Evolutionary conservation across 257 asterid species (phyloP).

Genomic region (Gardenia jasminoides): DNA sequence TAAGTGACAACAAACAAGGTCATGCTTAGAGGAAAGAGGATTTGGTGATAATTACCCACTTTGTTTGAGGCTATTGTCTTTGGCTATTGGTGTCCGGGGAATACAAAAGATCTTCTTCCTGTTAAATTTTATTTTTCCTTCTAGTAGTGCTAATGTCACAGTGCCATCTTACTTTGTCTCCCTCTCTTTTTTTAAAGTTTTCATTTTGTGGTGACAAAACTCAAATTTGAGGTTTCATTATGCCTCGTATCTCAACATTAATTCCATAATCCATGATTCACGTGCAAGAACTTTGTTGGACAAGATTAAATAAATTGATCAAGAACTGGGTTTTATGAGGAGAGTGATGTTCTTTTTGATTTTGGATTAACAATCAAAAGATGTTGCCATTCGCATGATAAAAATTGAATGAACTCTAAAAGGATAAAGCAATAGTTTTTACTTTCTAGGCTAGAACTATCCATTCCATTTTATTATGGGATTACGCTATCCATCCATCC

Average conservation of each 20-base stretch:
- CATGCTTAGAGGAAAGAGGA: background rate
- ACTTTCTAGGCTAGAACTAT: background rate
- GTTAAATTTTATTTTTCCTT: background rate
- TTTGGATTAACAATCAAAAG: too few relatives aligned
- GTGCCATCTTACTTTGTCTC: background rate
- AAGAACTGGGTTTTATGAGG: too few relatives aligned
- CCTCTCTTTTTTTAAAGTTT: background rate
- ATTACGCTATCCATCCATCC: too few relatives aligned
- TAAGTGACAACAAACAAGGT: background rate
- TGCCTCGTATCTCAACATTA: background rate
- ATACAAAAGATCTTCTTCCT: background rate
- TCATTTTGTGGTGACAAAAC: background rate
- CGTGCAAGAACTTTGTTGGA: background rate
- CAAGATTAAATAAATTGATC: background rate
- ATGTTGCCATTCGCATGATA: too few relatives aligned
- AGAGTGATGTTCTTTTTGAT: too few relatives aligned
- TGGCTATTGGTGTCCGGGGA: background rate
- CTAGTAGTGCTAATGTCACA: background rate
- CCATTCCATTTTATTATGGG: background rate
- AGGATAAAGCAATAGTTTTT: background rate
- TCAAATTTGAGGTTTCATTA: background rate
- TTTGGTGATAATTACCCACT: conserved; percentile 1
- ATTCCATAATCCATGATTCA: background rate
- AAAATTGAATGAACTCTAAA: background rate
- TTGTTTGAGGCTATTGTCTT: conserved; percentile 6